Conservation (phyloP, 768 basidiomycete genomes). For the Kwoniella bestiolae region DNA sequence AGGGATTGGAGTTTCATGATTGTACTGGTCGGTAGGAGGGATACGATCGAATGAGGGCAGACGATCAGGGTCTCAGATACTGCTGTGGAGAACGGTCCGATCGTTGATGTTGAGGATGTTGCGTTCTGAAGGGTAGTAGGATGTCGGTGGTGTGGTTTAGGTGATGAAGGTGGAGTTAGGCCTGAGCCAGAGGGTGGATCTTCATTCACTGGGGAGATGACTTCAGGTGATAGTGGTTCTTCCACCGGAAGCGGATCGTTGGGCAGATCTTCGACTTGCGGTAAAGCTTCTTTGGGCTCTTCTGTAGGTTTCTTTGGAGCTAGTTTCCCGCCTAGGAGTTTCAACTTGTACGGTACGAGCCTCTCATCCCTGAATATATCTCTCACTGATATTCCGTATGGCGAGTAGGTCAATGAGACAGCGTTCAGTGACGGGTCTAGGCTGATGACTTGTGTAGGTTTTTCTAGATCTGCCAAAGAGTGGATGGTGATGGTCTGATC, state of each 20-base stretch:
- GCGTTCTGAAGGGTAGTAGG: slow-evolving; percentile 37
- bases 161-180: slow-evolving; percentile 53
- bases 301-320: slow-evolving; percentile 24
- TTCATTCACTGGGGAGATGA: slow-evolving; percentile 23
- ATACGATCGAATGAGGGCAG: slow-evolving; percentile 43
- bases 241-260: not conserved
- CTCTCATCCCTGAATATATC: slow-evolving; percentile 47
- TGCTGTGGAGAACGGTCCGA: slow-evolving; percentile 42
- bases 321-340: slow-evolving; percentile 38
- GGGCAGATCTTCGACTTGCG: not conserved
- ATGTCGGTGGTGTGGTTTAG: slow-evolving; percentile 32
- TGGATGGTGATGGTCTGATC: slow-evolving; percentile 82
- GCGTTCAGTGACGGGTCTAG: slow-evolving; percentile 58
- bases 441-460: slow-evolving; percentile 67
- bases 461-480: slow-evolving; percentile 67
- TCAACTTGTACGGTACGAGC: slow-evolving; percentile 29
- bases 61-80: slow-evolving; percentile 48
- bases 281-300: slow-evolving; percentile 5
- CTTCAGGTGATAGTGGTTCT: slow-evolving; percentile 7
- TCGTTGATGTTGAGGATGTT: slow-evolving; percentile 33
- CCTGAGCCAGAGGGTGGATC: slow-evolving; percentile 55
- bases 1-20: slow-evolving; percentile 39
- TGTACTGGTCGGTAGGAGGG: slow-evolving; percentile 40
- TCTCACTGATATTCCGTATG: slow-evolving; percentile 50
- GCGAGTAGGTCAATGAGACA: slow-evolving; percentile 44